phyloP scores from a whole-genome alignment of 1,284 basidiomycete genomes.

The Sporisorium iseilematis-ciliati region DNA sequence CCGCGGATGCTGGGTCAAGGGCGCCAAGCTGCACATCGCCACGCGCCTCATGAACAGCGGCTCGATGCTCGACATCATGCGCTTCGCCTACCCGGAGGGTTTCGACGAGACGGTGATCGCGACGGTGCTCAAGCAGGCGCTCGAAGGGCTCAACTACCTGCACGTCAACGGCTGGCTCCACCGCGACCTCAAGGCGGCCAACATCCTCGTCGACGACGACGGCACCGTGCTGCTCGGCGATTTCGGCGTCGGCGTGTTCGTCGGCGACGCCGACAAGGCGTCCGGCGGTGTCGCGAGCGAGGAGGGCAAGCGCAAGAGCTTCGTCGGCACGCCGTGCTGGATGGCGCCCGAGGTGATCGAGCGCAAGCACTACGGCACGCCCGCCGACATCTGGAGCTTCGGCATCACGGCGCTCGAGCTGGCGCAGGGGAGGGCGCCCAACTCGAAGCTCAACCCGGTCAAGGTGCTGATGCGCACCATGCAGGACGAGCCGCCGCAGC shows the following conservation, averaged over 20 bases:
- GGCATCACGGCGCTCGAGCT: constrained; percentile 87
- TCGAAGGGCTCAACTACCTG: constrained; percentile 86
- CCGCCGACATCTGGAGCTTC: constrained; percentile 90
- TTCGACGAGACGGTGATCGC: constrained; percentile 87
- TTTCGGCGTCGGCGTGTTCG: constrained; percentile 85
- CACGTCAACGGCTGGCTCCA: constrained; percentile 91
- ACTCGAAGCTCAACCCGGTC: constrained; percentile 80
- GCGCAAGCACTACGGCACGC: constrained; percentile 82
- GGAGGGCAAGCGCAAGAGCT: constrained; percentile 78
- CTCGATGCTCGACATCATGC: constrained; percentile 86
- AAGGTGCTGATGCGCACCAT: constrained; percentile 79
- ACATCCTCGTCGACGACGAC: constrained; percentile 75
- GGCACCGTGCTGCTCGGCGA: constrained; percentile 90
- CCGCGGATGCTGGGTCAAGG: constrained; percentile 86
- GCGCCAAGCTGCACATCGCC: constrained; percentile 85
- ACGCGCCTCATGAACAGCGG: constrained; percentile 89
- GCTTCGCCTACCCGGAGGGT: constrained; percentile 83
- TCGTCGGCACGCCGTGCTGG: constrained; percentile 93
- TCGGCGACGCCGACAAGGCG: constrained; percentile 73
- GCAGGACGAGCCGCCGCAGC: constrained; percentile 73
- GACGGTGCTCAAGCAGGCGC: constrained; percentile 83
- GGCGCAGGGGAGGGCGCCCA: constrained; percentile 83
- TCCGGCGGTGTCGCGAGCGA: constrained; percentile 63
- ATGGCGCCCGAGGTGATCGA: constrained; percentile 92
- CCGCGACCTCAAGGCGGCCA: constrained; percentile 85